A percentile compares a stretch with the other conserved stretches of the same genome.
Evolutionary conservation across 2,329 filamentous ascomycete genomes (phyloP).

Genomic region (Colletotrichum chrysophilum): DNA sequence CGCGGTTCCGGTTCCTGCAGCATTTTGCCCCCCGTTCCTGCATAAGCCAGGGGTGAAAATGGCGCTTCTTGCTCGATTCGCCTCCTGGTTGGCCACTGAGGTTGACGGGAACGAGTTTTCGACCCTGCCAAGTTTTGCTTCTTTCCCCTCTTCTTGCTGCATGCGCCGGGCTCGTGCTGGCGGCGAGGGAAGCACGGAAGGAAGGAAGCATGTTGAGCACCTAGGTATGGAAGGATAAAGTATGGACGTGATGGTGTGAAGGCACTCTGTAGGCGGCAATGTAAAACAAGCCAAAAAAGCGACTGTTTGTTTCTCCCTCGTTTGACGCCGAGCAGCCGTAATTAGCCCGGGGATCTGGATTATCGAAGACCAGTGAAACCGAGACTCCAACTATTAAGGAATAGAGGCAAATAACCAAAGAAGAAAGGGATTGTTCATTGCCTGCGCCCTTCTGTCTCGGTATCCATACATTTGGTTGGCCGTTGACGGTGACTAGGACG

Average conservation of each 20-base stretch:
- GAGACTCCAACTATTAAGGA: neutral
- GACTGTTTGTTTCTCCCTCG: constrained; percentile 15
- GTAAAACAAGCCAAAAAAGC: neutral
- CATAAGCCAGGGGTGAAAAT: constrained; percentile 22
- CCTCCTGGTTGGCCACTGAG: neutral
- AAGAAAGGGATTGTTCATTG: constrained; percentile 1
- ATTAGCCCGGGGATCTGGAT: neutral
- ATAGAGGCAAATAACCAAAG: neutral
- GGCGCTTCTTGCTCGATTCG: constrained; percentile 16
- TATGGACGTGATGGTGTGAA: neutral
- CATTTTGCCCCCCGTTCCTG: constrained; percentile 18
- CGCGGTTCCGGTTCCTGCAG: constrained; percentile 22
- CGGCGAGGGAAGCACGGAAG: neutral
- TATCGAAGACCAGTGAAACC: neutral
- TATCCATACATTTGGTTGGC: neutral
- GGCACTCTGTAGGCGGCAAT: constrained; percentile 1
- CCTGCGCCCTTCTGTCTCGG: neutral
- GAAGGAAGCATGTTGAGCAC: neutral
- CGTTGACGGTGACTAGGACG: neutral
- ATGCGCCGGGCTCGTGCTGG: neutral
- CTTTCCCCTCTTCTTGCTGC: constrained; percentile 3
- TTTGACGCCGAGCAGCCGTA: neutral
- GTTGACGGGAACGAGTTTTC: neutral
- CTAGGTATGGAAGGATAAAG: neutral
- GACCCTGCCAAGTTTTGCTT: neutral